Conservation (phyloP, 352 stramenopile genomes). For the Pythium myriotylum region DNA sequence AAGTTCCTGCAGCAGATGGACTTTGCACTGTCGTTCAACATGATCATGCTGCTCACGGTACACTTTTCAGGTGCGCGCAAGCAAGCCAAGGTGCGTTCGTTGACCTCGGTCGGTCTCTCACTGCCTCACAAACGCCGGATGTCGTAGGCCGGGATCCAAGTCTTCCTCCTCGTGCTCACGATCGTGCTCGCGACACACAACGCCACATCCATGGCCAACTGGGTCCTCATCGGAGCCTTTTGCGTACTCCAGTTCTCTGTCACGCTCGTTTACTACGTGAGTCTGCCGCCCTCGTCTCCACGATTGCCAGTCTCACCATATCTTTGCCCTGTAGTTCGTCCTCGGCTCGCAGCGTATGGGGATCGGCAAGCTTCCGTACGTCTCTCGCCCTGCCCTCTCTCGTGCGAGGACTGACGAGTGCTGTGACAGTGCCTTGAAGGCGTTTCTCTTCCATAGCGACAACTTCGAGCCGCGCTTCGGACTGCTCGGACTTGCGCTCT, state of each 20-base stretch:
- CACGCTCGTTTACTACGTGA: constrained; percentile 40
- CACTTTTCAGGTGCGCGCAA: constrained; percentile 44
- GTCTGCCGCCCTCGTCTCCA: background rate
- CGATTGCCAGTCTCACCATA: background rate
- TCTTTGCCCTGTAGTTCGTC: constrained; percentile 21
- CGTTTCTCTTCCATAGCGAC: constrained; percentile 37
- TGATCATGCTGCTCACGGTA: constrained; percentile 40
- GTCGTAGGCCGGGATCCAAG: constrained; percentile 35
- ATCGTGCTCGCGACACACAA: constrained; percentile 40
- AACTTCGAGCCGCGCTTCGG: constrained; percentile 42
- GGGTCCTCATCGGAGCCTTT: constrained; percentile 33
- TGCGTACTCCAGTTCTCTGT: constrained; percentile 35
- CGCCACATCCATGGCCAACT: constrained; percentile 41
- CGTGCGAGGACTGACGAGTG: background rate
- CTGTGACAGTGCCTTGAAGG: constrained; percentile 28
- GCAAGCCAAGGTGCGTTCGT: constrained; percentile 42
- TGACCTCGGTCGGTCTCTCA: no score
- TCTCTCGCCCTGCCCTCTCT: background rate
- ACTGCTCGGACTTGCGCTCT: constrained; percentile 31
- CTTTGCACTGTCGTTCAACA: constrained; percentile 50
- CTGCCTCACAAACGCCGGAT: no score
- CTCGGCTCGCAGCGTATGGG: constrained; percentile 31
- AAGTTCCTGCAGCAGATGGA: constrained; percentile 42
- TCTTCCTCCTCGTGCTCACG: constrained; percentile 35
- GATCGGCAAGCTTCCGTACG: constrained; percentile 27